Percentiles rank a stretch among this genome's conserved stretches.
phyloP scores from a whole-genome alignment of 495 filamentous ascomycete genomes.

The Neurospora intermedia region DNA sequence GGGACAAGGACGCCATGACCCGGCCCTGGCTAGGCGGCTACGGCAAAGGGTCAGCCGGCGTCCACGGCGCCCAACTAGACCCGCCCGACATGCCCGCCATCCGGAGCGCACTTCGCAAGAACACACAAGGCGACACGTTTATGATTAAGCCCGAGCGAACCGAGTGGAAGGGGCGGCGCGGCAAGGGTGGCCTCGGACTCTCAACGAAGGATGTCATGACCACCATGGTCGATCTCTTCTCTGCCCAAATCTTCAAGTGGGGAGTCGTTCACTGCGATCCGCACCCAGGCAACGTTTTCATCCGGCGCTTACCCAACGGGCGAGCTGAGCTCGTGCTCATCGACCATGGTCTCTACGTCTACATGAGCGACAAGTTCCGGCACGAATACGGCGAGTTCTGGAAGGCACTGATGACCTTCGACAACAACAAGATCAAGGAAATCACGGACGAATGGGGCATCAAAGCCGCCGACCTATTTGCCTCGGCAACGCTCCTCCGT shows the following conservation, averaged over 20 bases:
- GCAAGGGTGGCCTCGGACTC: slow-evolving; percentile 71
- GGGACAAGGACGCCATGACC: slow-evolving; percentile 74
- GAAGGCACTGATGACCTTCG: slow-evolving; percentile 87
- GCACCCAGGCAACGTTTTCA: slow-evolving; percentile 94
- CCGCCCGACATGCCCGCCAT: slow-evolving; percentile 33
- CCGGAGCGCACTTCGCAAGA: slow-evolving; percentile 29
- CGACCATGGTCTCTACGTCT: slow-evolving; percentile 92
- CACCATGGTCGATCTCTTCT: slow-evolving; percentile 91
- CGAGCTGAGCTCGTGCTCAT: slow-evolving; percentile 86
- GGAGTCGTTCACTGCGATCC: slow-evolving; percentile 91
- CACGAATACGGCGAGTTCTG: slow-evolving; percentile 88
- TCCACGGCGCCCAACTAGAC: slow-evolving; percentile 55
- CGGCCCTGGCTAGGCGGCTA: slow-evolving; percentile 66
- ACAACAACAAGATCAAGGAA: slow-evolving; percentile 63
- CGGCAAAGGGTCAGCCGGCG: slow-evolving; percentile 65
- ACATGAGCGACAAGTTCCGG: slow-evolving; percentile 73
- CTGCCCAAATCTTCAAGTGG: slow-evolving; percentile 94
- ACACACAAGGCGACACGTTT: slow-evolving; percentile 28
- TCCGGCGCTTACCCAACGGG: slow-evolving; percentile 71
- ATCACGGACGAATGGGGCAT: slow-evolving; percentile 77
- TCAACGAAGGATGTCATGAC: slow-evolving; percentile 80
- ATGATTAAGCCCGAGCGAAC: slow-evolving; percentile 67
- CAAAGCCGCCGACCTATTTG: slow-evolving; percentile 80
- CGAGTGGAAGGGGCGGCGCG: slow-evolving; percentile 62
- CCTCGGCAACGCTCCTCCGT: slow-evolving; percentile 75